phyloP scores from a whole-genome alignment of 768 basidiomycete species.

The Panus rudis region DNA sequence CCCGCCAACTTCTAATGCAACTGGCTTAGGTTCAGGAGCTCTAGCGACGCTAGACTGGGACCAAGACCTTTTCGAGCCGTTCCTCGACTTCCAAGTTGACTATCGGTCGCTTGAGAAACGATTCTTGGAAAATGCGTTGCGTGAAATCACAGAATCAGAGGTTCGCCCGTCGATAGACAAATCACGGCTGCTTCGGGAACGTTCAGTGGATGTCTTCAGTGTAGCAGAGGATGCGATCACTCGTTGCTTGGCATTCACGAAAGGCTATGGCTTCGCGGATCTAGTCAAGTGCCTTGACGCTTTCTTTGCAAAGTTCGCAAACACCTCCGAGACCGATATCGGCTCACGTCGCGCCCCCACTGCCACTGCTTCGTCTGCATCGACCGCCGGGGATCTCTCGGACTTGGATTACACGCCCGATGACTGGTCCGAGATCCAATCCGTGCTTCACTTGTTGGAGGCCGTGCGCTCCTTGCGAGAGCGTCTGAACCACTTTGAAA shows the following conservation, averaged over 20 bases:
- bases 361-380: slow-evolving; percentile 19
- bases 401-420: slow-evolving; percentile 79
- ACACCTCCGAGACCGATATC: slow-evolving; percentile 50
- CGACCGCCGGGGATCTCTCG: slow-evolving; percentile 51
- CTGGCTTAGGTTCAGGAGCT: slow-evolving; percentile 6
- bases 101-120: slow-evolving; percentile 75
- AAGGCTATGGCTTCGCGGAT: slow-evolving; percentile 78
- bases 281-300: slow-evolving; percentile 70
- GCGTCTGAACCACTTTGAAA: slow-evolving; percentile 62
- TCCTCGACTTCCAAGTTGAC: slow-evolving; percentile 84
- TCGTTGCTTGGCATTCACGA: slow-evolving; percentile 75
- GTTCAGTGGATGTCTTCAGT: slow-evolving; percentile 66
- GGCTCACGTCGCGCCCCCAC: slow-evolving; percentile 23
- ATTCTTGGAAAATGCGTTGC: slow-evolving; percentile 53
- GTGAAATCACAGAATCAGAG: slow-evolving; percentile 40
- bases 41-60: slow-evolving; percentile 65
- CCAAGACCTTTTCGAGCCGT: slow-evolving; percentile 87
- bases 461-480: slow-evolving; percentile 69
- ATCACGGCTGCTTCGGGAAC: slow-evolving; percentile 67
- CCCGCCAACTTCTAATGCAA: slow-evolving; percentile 8
- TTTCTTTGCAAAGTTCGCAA: slow-evolving; percentile 65
- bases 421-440: slow-evolving; percentile 86
- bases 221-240: slow-evolving; percentile 73
- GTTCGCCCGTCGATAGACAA: slow-evolving; percentile 35
- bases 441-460: slow-evolving; percentile 76